Conservation (phyloP, 306 rosid genomes). For the Castanea sativa region DNA sequence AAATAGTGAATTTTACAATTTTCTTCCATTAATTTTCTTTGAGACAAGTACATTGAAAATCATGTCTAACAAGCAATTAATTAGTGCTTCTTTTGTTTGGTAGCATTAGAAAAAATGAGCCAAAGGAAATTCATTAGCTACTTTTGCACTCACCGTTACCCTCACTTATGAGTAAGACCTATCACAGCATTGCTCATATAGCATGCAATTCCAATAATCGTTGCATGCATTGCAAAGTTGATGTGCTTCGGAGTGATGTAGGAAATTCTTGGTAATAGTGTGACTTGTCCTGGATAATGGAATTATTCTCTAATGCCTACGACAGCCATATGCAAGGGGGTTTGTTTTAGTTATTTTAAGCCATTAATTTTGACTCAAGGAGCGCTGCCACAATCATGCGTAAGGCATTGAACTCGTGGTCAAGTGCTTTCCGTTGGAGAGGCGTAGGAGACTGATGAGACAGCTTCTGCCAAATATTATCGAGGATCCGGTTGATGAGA, state of each 20-base stretch:
- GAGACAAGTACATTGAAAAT: not conserved
- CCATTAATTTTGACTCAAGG: slow-evolving; percentile 51
- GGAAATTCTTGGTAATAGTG: slow-evolving; percentile 66
- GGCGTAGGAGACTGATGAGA: slow-evolving; percentile 29
- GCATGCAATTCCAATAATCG: slow-evolving; percentile 8
- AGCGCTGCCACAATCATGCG: slow-evolving; percentile 41
- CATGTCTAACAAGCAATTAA: no score
- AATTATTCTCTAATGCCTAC: slow-evolving; percentile 68
- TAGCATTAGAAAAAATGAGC: no score
- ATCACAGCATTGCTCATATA: slow-evolving; percentile 24
- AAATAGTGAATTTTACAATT: not conserved
- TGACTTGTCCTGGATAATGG: slow-evolving; percentile 63
- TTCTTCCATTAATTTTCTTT: not conserved
- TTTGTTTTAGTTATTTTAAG: slow-evolving; percentile 25
- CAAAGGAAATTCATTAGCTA: no score
- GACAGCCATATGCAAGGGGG: slow-evolving; percentile 11
- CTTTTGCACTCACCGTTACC: not conserved
- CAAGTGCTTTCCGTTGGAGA: slow-evolving; percentile 46
- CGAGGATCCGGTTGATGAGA: slow-evolving; percentile 39
- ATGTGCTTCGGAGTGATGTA: slow-evolving; percentile 38
- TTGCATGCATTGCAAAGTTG: slow-evolving; percentile 38
- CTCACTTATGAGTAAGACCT: not conserved
- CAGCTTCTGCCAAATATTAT: slow-evolving; percentile 39
- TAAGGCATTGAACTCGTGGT: slow-evolving; percentile 42
- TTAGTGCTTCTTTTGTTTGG: no score